A percentile compares a stretch with the other conserved stretches of the same genome.
phyloP scores from a whole-genome alignment of 1,284 basidiomycete species.

The Trichosporon sp. region DNA sequence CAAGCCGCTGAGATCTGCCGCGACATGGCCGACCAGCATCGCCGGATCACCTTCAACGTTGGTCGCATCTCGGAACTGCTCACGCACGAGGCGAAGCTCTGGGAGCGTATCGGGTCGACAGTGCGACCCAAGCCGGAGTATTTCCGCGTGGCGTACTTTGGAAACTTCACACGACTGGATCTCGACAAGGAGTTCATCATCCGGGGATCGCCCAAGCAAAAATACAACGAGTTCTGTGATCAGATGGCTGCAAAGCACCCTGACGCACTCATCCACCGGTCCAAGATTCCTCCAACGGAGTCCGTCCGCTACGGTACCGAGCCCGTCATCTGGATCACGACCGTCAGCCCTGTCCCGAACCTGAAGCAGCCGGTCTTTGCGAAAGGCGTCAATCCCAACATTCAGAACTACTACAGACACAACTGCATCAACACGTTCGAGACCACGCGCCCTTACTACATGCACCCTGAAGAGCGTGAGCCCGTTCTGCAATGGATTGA shows the following conservation, averaged over 20 bases:
- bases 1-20: constrained; percentile 87
- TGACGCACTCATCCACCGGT: constrained; percentile 72
- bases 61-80: constrained; percentile 76
- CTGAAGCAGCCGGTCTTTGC: constrained; percentile 70
- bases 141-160: constrained; percentile 64
- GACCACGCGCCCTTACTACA: constrained; percentile 63
- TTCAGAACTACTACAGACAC: constrained; percentile 60
- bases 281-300: constrained; percentile 67
- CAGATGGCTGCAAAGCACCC: constrained; percentile 88
- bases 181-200: constrained; percentile 46
- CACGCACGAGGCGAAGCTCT: constrained; percentile 70
- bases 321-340: constrained; percentile 81
- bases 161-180: constrained; percentile 38
- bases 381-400: constrained; percentile 72
- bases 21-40: constrained; percentile 77
- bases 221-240: constrained; percentile 59
- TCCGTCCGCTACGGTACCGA: constrained; percentile 73
- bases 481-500: constrained; percentile 69
- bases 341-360: constrained; percentile 80
- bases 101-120: constrained; percentile 75
- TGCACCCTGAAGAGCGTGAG: constrained; percentile 54
- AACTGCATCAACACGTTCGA: constrained; percentile 79
- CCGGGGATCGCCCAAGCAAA: constrained; percentile 37
- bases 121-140: constrained; percentile 83
- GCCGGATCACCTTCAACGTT: constrained; percentile 81